These are phyloP conservation scores for Babesia bovis DNA, from an alignment of 169 alveolate genomes.

Conservation along the genomic window DNA sequence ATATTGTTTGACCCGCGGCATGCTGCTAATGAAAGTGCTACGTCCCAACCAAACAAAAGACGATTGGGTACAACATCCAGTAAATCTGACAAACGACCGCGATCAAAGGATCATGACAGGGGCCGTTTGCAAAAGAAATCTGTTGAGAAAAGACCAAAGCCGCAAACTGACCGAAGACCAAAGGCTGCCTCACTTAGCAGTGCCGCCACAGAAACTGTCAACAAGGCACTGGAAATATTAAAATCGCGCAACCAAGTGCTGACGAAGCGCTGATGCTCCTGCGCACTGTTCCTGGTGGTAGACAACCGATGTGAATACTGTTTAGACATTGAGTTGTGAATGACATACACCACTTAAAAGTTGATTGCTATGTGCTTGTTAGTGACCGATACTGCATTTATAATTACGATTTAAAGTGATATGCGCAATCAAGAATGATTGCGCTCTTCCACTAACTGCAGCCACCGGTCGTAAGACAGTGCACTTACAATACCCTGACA, in stretches of 20 bases:
- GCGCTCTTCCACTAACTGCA: slow-evolving; percentile 3
- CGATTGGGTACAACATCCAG: not conserved
- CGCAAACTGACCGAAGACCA: slow-evolving; percentile 2
- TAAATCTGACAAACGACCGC: not conserved
- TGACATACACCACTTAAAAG: no score
- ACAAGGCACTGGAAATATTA: slow-evolving; percentile 44
- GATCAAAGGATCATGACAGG: not conserved
- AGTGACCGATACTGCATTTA: no score
- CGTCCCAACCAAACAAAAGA: not conserved
- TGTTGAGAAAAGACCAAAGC: not conserved
- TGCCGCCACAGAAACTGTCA: slow-evolving; percentile 31
- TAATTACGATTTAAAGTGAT: no score
- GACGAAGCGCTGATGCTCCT: not conserved
- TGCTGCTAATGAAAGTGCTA: not conserved
- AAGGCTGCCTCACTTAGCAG: slow-evolving; percentile 23
- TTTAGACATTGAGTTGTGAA: no score
- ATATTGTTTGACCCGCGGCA: slow-evolving; percentile 13
- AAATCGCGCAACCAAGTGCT: slow-evolving; percentile 44
- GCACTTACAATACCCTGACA: slow-evolving; percentile 60
- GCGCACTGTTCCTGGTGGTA: no score
- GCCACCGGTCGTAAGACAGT: slow-evolving; percentile 62
- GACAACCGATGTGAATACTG: no score
- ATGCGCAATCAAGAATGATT: no score
- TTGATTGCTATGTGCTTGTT: no score
- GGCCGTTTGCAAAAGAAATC: not conserved